Percentiles rank a stretch among this genome's conserved stretches.
These are phyloP conservation scores for Phytophthora chlamydospora DNA, from an alignment of 352 stramenopile genomes.

Conservation along the genomic window DNA sequence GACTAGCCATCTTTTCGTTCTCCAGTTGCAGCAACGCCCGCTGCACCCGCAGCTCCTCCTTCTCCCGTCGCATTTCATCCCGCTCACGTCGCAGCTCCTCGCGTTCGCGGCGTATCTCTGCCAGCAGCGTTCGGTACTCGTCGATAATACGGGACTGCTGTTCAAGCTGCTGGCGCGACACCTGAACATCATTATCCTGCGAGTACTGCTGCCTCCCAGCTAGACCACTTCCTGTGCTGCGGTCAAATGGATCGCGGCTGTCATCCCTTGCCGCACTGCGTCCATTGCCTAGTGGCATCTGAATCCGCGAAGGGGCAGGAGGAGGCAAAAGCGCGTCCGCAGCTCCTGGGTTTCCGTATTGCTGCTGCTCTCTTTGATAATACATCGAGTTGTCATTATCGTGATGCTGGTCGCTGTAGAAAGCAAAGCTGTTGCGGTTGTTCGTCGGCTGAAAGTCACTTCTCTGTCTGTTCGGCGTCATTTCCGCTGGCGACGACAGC, in stretches of 20 bases:
- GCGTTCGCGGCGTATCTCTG: constrained; percentile 74
- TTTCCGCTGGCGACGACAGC: constrained; percentile 20
- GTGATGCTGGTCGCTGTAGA: constrained; percentile 13
- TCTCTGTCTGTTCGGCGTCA: constrained; percentile 14
- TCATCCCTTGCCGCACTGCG: constrained; percentile 20
- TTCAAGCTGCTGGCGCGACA: constrained; percentile 26
- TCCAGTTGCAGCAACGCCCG: constrained; percentile 70
- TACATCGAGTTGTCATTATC: constrained; percentile 18
- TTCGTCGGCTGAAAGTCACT: constrained; percentile 24
- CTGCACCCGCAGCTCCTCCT: constrained; percentile 78
- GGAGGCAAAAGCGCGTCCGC: constrained; percentile 29
- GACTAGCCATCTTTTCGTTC: constrained; percentile 73
- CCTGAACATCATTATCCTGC: constrained; percentile 21
- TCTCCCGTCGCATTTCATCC: constrained; percentile 69
- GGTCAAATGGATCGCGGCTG: constrained; percentile 14
- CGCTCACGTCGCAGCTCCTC: constrained; percentile 75
- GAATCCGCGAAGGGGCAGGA: constrained; percentile 26
- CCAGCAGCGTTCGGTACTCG: constrained; percentile 69
- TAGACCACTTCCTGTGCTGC: constrained; percentile 1
- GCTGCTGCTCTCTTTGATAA: constrained; percentile 22
- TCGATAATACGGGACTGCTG: constrained; percentile 48
- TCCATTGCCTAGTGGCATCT: constrained; percentile 15
- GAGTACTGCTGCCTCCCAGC: constrained; percentile 12
- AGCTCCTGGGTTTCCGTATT: constrained; percentile 13
- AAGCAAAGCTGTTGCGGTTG: constrained; percentile 21